These are phyloP conservation scores for Rhizomucor pusillus DNA, from an alignment of 371 early-diverging fungal species.

Conservation along the genomic window DNA sequence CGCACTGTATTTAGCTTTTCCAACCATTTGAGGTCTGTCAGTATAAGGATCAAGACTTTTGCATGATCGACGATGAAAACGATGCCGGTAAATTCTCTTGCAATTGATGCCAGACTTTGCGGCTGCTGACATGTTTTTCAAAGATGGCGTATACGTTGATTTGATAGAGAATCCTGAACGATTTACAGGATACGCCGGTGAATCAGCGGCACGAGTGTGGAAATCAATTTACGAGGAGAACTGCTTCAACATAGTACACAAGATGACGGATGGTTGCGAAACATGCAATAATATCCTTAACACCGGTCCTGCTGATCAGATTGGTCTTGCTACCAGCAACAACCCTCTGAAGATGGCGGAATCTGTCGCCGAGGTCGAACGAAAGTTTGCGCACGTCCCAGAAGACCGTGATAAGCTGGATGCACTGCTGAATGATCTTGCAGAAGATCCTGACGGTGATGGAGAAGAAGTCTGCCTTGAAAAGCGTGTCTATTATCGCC, in stretches of 20 bases:
- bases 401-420: slow-evolving; percentile 26
- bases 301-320: slow-evolving; percentile 3
- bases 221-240: slow-evolving; percentile 93
- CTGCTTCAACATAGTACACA: slow-evolving; percentile 80
- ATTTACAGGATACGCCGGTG: slow-evolving; percentile 95
- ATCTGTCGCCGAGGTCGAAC: slow-evolving; percentile 27
- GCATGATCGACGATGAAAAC: slow-evolving; percentile 81
- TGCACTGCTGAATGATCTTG: slow-evolving; percentile 44
- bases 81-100: slow-evolving; percentile 50
- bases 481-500: slow-evolving; percentile 88
- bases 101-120: not conserved
- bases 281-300: slow-evolving; percentile 42
- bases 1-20: slow-evolving; percentile 27
- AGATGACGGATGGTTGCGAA: slow-evolving; percentile 55
- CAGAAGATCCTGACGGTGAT: slow-evolving; percentile 45
- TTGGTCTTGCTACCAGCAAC: not conserved
- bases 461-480: slow-evolving; percentile 76
- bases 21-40: slow-evolving; percentile 59
- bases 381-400: slow-evolving; percentile 35
- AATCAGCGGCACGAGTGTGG: slow-evolving; percentile 89
- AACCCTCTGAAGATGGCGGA: slow-evolving; percentile 11
- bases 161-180: slow-evolving; percentile 91
- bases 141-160: slow-evolving; percentile 86
- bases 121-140: not conserved
- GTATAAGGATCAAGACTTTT: slow-evolving; percentile 82